Base-by-base conservation (phyloP, 352 stramenopile genomes). In the Pythium rishiriense region DNA sequence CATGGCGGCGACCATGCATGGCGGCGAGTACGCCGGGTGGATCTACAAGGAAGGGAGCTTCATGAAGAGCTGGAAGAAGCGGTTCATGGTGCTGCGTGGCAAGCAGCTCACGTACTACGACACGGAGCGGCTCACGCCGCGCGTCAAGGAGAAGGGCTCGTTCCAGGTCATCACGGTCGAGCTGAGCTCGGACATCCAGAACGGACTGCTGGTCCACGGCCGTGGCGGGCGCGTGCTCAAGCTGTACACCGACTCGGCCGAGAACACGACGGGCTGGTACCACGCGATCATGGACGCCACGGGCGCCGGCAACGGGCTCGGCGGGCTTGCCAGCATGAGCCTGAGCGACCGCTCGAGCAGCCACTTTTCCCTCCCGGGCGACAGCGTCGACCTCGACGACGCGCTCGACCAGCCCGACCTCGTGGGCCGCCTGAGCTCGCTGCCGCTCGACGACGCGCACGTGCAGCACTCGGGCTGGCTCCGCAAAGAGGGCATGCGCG, bases 151-250 rank as follows among this genome's bases (percentile, higher is more conserved):
- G 55, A 92, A 91, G 41, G 86, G 86, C 35, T 87, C 75, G 54
- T 92, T 94, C 69, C 79, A 90, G 69, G 83, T 94, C 50, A 93
- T 94, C 69, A 93, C 86, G 35, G 82, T 89, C 42, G 86, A 94
- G 72, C 71, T 92, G 9, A 90, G 79, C 53, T 81, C 78, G 0
- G 84, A 92, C 58, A 88, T 94, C 52, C 83, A 93, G 72, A 92
- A 94, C 67, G 86, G 86, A 0, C 70, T 93, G 58, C 61, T 94
- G 22, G 82, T 94, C 57, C 83, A 94, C 62, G 86, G 86, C 29
- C 78, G 78, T 43, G 84, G 84, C 26, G 86, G 86, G 11, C 86
- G 86, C 62, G 84, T 94, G 62, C 81, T 94, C 59, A 94, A 94
- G 66, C 75, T 94, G 12, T 94, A 94, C 68, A 94, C 86, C n/a